Evolutionary conservation across 2,329 filamentous ascomycete genomes (phyloP).

Genomic region (Trichoderma pleuroti): DNA sequence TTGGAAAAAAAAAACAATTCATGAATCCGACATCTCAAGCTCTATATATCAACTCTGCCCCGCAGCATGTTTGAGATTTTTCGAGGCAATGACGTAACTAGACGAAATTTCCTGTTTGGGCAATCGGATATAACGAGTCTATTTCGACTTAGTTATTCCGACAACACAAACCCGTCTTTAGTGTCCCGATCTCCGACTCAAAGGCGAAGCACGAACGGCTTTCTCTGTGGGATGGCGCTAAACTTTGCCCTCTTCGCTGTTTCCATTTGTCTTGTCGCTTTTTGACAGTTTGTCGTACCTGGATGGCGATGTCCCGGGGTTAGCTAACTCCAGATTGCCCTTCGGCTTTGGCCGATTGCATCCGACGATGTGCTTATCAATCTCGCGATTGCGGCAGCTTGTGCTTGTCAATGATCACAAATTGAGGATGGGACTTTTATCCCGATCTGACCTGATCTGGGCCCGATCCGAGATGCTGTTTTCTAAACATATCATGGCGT

Average conservation of each 20-base stretch:
- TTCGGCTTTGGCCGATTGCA: neutral
- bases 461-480: neutral
- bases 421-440: neutral
- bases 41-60: slow-evolving; percentile 2
- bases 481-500: neutral
- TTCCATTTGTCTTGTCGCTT: neutral
- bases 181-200: neutral
- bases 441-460: neutral
- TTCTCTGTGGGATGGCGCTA: neutral
- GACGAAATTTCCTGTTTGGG: neutral
- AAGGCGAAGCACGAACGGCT: neutral
- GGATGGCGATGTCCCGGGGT: neutral
- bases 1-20: neutral
- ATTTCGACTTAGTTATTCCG: neutral
- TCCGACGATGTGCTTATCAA: neutral
- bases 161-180: neutral
- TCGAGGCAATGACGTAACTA: neutral
- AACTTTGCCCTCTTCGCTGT: neutral
- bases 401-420: neutral
- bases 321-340: neutral
- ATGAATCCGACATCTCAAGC: neutral
- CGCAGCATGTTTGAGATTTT: neutral
- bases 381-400: neutral
- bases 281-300: neutral
- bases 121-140: slow-evolving; percentile 1